These are phyloP conservation scores for Neobulgaria alba DNA, from an alignment of 2,329 filamentous ascomycete species.

Conservation along the genomic window DNA sequence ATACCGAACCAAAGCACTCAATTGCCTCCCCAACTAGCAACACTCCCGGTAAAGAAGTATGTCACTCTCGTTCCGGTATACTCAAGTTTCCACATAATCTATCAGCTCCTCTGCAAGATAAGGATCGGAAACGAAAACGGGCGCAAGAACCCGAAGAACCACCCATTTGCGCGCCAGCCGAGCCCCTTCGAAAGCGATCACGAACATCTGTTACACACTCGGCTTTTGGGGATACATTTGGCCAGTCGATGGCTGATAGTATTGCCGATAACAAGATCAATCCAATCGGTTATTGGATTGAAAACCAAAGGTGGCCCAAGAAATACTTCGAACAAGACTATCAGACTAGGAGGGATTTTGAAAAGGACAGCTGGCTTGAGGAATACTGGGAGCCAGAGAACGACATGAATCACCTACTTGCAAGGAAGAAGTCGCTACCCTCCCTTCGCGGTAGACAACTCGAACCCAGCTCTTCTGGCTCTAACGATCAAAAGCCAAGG, in stretches of 20 bases:
- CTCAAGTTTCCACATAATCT: constrained; percentile 7
- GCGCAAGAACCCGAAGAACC: constrained; percentile 4
- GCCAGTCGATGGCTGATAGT: too few relatives aligned
- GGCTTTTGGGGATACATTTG: constrained; percentile 3
- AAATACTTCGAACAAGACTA: constrained; percentile 18
- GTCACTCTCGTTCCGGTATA: constrained; percentile 10
- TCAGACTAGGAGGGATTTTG: constrained; percentile 1
- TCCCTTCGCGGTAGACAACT: constrained; percentile 28
- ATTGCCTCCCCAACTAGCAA: constrained; percentile 16
- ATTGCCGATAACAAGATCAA: constrained; percentile 15
- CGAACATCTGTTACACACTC: constrained; percentile 2
- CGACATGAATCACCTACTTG: constrained; percentile 23
- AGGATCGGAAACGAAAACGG: constrained; percentile 7
- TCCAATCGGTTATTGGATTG: constrained; percentile 21
- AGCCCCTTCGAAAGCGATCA: constrained; percentile 3
- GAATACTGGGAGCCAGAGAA: constrained; percentile 20
- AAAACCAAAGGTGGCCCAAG: constrained; percentile 20
- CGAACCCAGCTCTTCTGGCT: constrained; percentile 21
- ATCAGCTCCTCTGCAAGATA: constrained; percentile 6
- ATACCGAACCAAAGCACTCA: constrained; percentile 13
- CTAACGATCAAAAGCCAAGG: constrained; percentile 32
- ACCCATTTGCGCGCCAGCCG: constrained; percentile 2
- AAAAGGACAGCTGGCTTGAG: constrained; percentile 20
- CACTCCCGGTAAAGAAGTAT: constrained; percentile 14
- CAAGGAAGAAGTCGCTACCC: constrained; percentile 27